phyloP scores from a whole-genome alignment of 805 yeast species.

The Candida odintsovae region DNA sequence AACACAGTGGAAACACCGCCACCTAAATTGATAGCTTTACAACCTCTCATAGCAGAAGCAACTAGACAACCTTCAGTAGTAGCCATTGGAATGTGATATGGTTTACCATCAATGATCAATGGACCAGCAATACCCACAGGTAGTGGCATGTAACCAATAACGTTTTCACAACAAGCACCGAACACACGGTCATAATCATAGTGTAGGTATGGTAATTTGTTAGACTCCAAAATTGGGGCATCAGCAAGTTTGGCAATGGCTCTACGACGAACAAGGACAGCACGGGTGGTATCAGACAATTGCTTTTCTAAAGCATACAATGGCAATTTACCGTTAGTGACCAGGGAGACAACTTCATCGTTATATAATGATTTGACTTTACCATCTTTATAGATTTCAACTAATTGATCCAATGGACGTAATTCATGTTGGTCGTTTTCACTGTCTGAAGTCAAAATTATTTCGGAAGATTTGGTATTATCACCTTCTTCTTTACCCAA shows the following conservation, averaged over 20 bases:
- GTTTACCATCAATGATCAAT: slow-evolving; percentile 78
- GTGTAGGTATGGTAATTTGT: slow-evolving; percentile 68
- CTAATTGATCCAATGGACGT: slow-evolving; percentile 62
- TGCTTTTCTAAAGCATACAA: slow-evolving; percentile 92
- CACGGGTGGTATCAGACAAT: slow-evolving; percentile 82
- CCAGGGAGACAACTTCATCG: slow-evolving; percentile 69
- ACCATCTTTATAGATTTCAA: slow-evolving; percentile 62
- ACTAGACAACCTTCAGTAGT: slow-evolving; percentile 98
- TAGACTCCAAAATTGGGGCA: slow-evolving; percentile 70
- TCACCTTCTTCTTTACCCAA: slow-evolving; percentile 11
- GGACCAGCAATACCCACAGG: slow-evolving; percentile 99
- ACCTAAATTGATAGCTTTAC: slow-evolving; percentile 95
- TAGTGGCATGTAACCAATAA: slow-evolving; percentile 91
- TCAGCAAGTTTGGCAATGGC: slow-evolving; percentile 82
- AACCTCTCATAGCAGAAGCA: slow-evolving; percentile 98
- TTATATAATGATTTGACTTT: slow-evolving; percentile 58
- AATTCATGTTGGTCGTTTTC: slow-evolving; percentile 29
- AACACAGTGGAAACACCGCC: slow-evolving; percentile 93
- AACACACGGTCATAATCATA: slow-evolving; percentile 95
- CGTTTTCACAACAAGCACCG: slow-evolving; percentile 99
- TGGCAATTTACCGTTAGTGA: slow-evolving; percentile 74
- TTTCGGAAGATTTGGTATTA: slow-evolving; percentile 19
- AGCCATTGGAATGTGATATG: slow-evolving; percentile 96
- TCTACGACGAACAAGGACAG: slow-evolving; percentile 87
- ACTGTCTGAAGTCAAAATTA: slow-evolving; percentile 27